Conservation (phyloP, 768 basidiomycete species). For the Dioszegia hungarica region DNA sequence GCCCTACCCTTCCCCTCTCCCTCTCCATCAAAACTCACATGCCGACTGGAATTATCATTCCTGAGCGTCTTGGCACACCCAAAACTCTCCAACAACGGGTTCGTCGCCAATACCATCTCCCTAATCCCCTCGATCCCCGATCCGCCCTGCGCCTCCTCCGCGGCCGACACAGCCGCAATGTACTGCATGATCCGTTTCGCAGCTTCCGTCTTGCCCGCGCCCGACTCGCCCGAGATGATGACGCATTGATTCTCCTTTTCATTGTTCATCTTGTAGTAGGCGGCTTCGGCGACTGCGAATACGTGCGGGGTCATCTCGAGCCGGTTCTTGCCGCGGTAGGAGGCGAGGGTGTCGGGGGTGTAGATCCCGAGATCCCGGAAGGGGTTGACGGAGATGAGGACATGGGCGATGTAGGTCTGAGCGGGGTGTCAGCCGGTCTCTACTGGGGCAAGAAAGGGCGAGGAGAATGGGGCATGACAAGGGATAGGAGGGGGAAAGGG, state of each 20-base stretch:
- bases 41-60: slow-evolving; percentile 97
- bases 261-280: slow-evolving; percentile 98
- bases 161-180: slow-evolving; percentile 81
- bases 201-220: slow-evolving; percentile 98
- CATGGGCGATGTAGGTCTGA: slow-evolving; percentile 91
- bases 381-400: slow-evolving; percentile 98
- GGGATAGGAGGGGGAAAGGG: too few species aligned
- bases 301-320: slow-evolving; percentile 98
- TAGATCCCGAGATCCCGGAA: slow-evolving; percentile 98
- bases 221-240: slow-evolving; percentile 98
- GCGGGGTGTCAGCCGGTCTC: neutral
- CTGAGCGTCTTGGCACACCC: slow-evolving; percentile 98
- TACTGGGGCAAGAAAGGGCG: neutral
- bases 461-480: neutral
- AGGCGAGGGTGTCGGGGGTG: slow-evolving; percentile 75
- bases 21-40: slow-evolving; percentile 59
- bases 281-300: slow-evolving; percentile 90
- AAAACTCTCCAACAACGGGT: slow-evolving; percentile 94
- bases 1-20: neutral
- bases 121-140: slow-evolving; percentile 95
- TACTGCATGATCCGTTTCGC: slow-evolving; percentile 99
- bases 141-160: slow-evolving; percentile 57
- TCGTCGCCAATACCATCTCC: slow-evolving; percentile 98
- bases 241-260: slow-evolving; percentile 99
- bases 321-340: slow-evolving; percentile 93